These are phyloP conservation scores for Trichoderma polysporum DNA, from an alignment of 2,329 filamentous ascomycete genomes.

Conservation along the genomic window DNA sequence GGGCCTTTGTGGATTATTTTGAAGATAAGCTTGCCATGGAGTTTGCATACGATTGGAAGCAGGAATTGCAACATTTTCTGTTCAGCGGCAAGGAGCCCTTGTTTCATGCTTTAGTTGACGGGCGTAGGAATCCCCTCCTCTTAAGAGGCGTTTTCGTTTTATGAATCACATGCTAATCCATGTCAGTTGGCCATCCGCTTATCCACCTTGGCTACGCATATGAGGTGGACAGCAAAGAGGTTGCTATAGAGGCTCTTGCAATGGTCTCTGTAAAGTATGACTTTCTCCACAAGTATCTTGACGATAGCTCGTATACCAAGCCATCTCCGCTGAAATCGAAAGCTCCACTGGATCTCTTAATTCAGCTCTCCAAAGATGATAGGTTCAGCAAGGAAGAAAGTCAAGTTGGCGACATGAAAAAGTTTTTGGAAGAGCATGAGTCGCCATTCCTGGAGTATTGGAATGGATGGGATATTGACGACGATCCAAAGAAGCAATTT, in stretches of 20 bases:
- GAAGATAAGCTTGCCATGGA: constrained; percentile 80
- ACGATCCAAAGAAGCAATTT: constrained; percentile 72
- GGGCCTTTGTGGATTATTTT: constrained; percentile 92
- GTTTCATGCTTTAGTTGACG: constrained; percentile 75
- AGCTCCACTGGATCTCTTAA: constrained; percentile 68
- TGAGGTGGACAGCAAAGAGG: constrained; percentile 79
- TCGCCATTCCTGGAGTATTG: constrained; percentile 78
- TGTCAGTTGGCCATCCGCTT: constrained; percentile 79
- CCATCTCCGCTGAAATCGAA: constrained; percentile 59
- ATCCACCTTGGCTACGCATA: constrained; percentile 94
- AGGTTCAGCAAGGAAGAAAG: constrained; percentile 62
- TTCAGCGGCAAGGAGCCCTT: constrained; percentile 73
- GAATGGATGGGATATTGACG: constrained; percentile 76
- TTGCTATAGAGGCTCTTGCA: constrained; percentile 84
- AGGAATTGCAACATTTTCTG: constrained; percentile 72
- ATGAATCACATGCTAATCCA: constrained; percentile 24
- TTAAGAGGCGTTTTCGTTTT: neutral
- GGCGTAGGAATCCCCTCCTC: constrained; percentile 56
- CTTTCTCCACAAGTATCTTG: constrained; percentile 65
- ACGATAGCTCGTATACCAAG: constrained; percentile 69
- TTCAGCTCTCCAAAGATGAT: constrained; percentile 66
- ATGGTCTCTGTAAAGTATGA: constrained; percentile 61
- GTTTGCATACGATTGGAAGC: constrained; percentile 80
- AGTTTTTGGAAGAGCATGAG: constrained; percentile 68
- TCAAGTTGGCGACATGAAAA: constrained; percentile 62